Conservation (phyloP, 73 alveolate species). For the Paramecium pentaurelia region DNA sequence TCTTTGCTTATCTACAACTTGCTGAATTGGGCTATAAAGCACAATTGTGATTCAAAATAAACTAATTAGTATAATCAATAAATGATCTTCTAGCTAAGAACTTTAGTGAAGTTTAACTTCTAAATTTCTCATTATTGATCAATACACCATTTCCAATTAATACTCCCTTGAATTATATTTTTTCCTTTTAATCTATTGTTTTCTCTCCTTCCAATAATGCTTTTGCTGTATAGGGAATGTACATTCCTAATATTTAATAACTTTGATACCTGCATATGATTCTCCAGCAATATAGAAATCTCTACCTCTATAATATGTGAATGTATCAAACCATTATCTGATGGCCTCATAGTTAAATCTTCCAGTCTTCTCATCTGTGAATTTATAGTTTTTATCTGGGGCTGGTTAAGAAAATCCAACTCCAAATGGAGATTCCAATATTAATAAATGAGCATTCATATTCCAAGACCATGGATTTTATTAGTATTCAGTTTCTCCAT, state of each 20-base stretch:
- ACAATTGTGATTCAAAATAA: not conserved
- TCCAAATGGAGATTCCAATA: slow-evolving; percentile 97
- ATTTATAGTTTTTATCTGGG: not conserved
- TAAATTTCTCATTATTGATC: not conserved
- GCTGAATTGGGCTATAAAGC: not conserved
- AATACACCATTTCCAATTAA: slow-evolving; percentile 44
- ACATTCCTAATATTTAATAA: not conserved
- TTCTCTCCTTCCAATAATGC: not conserved
- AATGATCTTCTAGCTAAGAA: not conserved
- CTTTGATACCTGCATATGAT: slow-evolving; percentile 93
- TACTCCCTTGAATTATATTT: not conserved
- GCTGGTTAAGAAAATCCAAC: slow-evolving; percentile 91
- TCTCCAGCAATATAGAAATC: slow-evolving; percentile 92
- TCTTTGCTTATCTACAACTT: not conserved
- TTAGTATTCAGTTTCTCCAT: slow-evolving; percentile 72
- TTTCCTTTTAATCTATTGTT: not conserved
- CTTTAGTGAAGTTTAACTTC: not conserved
- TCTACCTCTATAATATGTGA: slow-evolving; percentile 76
- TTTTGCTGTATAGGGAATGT: slow-evolving; percentile 1
- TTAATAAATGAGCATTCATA: slow-evolving; percentile 84
- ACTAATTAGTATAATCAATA: not conserved
- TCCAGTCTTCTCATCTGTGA: slow-evolving; percentile 71
- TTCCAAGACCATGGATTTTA: slow-evolving; percentile 96
- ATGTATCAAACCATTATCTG: slow-evolving; percentile 67
- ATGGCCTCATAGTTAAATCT: slow-evolving; percentile 77